Conservation (phyloP, 441 rosid genomes). For the Erodium texanum region DNA sequence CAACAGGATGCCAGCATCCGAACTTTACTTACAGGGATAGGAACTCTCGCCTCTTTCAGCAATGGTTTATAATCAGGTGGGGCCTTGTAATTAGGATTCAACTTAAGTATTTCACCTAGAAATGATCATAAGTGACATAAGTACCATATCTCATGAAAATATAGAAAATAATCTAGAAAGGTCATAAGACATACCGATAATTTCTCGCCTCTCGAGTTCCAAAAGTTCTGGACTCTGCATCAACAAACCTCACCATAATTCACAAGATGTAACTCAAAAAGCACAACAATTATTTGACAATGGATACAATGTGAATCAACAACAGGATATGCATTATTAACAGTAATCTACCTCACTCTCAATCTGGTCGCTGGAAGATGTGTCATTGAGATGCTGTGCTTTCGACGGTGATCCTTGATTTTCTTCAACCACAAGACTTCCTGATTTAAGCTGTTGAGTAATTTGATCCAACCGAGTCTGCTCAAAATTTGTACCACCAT, state of each 20-base stretch:
- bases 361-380: conserved; percentile 23
- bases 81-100: conserved; percentile 74
- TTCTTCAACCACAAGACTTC: conserved; percentile 35
- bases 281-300: conserved; percentile 5
- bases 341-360: conserved; percentile 29
- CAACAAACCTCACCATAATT: conserved; percentile 19
- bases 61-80: conserved; percentile 77
- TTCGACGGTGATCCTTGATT: conserved; percentile 22
- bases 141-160: neutral
- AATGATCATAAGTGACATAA: conserved; percentile 14
- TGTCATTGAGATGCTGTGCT: conserved; percentile 26
- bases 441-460: conserved; percentile 44
- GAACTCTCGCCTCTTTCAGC: conserved; percentile 64
- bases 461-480: conserved; percentile 93
- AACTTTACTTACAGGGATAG: conserved; percentile 57
- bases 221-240: conserved; percentile 46
- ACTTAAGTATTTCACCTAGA: conserved; percentile 72
- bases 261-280: neutral
- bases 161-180: neutral
- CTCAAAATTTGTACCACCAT: conserved; percentile 56
- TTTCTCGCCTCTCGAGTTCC: conserved; percentile 72
- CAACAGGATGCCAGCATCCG: conserved; percentile 5
- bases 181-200: conserved; percentile 46
- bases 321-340: conserved; percentile 9
- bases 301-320: conserved; percentile 10